phyloP scores from a whole-genome alignment of 2,329 filamentous ascomycete species.

The Zymoseptoria ardabiliae region DNA sequence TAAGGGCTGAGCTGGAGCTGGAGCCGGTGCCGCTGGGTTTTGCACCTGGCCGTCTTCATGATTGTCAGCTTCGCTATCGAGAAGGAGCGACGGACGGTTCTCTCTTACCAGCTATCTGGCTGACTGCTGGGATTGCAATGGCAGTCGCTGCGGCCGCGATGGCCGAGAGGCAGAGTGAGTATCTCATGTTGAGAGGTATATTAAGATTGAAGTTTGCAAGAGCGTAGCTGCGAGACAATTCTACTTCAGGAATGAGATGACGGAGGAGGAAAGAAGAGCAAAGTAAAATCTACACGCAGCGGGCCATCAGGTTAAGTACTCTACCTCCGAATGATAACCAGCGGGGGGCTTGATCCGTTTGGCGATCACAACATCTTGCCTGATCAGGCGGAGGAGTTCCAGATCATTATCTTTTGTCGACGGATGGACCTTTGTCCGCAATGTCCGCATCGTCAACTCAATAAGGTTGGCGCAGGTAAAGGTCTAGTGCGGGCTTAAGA shows the following conservation, averaged over 20 bases:
- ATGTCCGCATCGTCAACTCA: not conserved
- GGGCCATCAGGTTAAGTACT: not conserved
- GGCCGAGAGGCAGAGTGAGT: conserved; percentile 6
- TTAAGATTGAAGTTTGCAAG: not conserved
- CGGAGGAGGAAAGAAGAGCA: no score
- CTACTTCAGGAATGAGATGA: not conserved
- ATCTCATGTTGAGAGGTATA: conserved; percentile 3
- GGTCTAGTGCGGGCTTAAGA: not conserved
- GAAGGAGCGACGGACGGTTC: not conserved
- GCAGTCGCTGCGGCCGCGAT: conserved; percentile 6
- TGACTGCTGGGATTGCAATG: conserved; percentile 1
- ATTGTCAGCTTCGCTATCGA: not conserved
- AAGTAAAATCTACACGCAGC: not conserved
- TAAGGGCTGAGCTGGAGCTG: no score
- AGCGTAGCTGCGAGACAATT: not conserved
- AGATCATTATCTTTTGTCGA: not conserved
- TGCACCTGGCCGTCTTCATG: not conserved
- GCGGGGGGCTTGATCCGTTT: no score
- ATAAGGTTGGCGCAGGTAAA: not conserved
- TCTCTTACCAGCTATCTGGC: not conserved
- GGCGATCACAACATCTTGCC: not conserved
- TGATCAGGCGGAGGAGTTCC: not conserved
- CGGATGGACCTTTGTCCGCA: not conserved
- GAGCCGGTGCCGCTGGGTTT: not conserved
- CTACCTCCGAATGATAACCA: not conserved